Base-by-base conservation (phyloP, 176 grass and related monocot species). In the Leersia perrieri region DNA sequence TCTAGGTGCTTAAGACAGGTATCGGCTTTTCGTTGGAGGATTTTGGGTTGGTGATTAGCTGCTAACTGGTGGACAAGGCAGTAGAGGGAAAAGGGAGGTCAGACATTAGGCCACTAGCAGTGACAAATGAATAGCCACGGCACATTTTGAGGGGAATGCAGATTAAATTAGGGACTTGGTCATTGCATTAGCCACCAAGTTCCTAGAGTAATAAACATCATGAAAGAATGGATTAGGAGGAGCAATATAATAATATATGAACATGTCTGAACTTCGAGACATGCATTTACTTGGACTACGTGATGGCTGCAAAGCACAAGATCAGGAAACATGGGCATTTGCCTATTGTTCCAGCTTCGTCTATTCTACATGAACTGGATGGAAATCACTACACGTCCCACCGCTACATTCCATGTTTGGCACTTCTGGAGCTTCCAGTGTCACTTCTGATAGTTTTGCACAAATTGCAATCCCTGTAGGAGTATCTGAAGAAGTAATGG, bases 401-500 rank as follows among this genome's bases (percentile, higher is more conserved):
- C 23, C 9, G 62, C 45, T 45, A 78, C 6, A 15, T 60, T 62
- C 30, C 61, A 79, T n/a, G 13, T 49, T 62, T 80, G 70, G 69
- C 72, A 74, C 12, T 64, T 69, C 87, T 51, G 63, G 53, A 70
- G 49, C 63, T 66, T 73, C 68, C 86, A 63, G 2, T 18, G 23
- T 36, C 75, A 41, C 51, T 70, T 64, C 23, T 9, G 33, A 29
- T 53, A 27, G 33, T 31, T 71, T 81, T 33, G 77, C 70, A 75
- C 53, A 61, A 53, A 25, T 75, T 84, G 78, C 7, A 7, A 12
- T 30, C 27, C 30, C 72, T 77, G 42, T 72, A 40, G 33, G 8
- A 27, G 66, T 86, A 77, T 82, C 66, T 89, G 68, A 71, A 77
- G 28, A 22, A 58, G 73, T 66, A 82, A 66, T 8, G 51, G 42